Conservation (phyloP, 1,284 basidiomycete genomes). For the Mycocalia duriaeana region DNA sequence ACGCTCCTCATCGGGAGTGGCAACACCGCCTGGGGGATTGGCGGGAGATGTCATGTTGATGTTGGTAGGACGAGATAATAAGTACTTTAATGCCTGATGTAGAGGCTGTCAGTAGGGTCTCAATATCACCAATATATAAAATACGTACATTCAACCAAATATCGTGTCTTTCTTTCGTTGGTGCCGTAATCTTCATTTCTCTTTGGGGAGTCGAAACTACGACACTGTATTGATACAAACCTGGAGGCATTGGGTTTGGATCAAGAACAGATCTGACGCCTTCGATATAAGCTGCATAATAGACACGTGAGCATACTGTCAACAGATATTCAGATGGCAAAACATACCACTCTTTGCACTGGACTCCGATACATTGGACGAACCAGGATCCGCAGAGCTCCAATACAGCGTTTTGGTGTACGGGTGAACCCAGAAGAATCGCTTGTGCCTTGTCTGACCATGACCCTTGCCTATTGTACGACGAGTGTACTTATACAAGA, state of each 20-base stretch:
- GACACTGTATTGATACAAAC: slow-evolving; percentile 88
- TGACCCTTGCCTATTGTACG: slow-evolving; percentile 87
- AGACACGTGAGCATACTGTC: slow-evolving; percentile 9
- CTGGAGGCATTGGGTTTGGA: slow-evolving; percentile 89
- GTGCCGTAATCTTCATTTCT: slow-evolving; percentile 97
- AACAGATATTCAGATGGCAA: slow-evolving; percentile 20
- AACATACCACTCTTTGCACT: slow-evolving; percentile 95
- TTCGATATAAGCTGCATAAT: slow-evolving; percentile 86
- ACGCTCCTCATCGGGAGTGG: slow-evolving; percentile 50
- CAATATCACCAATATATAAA: slow-evolving; percentile 7
- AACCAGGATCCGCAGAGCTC: slow-evolving; percentile 92
- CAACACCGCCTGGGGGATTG: slow-evolving; percentile 47
- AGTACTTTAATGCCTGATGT: slow-evolving; percentile 76
- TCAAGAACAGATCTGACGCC: slow-evolving; percentile 87
- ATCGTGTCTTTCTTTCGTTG: slow-evolving; percentile 91
- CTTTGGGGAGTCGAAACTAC: slow-evolving; percentile 89
- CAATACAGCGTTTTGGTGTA: slow-evolving; percentile 98
- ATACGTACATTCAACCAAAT: slow-evolving; percentile 84
- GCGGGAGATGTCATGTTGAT: slow-evolving; percentile 38
- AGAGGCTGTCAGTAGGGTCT: slow-evolving; percentile 5
- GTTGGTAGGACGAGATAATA: slow-evolving; percentile 66
- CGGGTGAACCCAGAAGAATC: slow-evolving; percentile 99
- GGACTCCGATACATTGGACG: slow-evolving; percentile 81
- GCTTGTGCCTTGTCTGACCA: slow-evolving; percentile 85
- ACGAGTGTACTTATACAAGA: slow-evolving; percentile 96